phyloP scores from a whole-genome alignment of 176 grass and related monocot species.

The Musa schizocarpa region DNA sequence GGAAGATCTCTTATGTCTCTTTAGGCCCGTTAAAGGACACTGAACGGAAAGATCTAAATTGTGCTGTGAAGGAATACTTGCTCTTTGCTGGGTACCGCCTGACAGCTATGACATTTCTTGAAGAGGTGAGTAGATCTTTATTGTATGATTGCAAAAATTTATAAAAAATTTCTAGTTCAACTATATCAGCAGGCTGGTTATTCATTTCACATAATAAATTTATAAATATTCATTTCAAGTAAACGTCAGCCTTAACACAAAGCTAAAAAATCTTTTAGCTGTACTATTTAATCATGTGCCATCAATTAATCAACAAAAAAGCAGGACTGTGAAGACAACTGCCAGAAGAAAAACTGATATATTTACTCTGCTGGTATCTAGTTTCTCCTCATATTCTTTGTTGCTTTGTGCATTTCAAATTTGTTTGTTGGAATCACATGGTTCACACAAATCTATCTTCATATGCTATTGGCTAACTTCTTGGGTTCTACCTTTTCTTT shows the following conservation, averaged over 20 bases:
- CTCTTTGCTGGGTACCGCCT: slow-evolving; percentile 96
- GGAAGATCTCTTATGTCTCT: slow-evolving; percentile 51
- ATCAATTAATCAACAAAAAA: neutral
- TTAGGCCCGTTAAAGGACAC: slow-evolving; percentile 79
- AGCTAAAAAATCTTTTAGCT: neutral
- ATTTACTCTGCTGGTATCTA: too few species aligned
- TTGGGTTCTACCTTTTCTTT: too few species aligned
- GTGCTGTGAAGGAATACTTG: slow-evolving; percentile 91
- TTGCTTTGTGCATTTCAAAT: too few species aligned
- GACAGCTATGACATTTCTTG: slow-evolving; percentile 92
- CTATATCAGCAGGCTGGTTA: neutral
- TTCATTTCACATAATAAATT: neutral
- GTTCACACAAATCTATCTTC: too few species aligned
- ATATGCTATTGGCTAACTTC: too few species aligned
- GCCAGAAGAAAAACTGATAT: too few species aligned
- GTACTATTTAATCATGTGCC: neutral
- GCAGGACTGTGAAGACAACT: neutral
- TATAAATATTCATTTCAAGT: neutral
- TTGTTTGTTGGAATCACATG: too few species aligned
- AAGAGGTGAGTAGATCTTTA: slow-evolving; percentile 47
- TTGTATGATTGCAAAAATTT: neutral
- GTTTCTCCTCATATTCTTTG: too few species aligned
- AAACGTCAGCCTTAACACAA: neutral
- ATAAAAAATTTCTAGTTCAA: neutral
- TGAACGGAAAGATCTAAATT: slow-evolving; percentile 79